Evolutionary conservation across 179 eudicot species (phyloP).

Genomic region (Amaranthus tricolor): DNA sequence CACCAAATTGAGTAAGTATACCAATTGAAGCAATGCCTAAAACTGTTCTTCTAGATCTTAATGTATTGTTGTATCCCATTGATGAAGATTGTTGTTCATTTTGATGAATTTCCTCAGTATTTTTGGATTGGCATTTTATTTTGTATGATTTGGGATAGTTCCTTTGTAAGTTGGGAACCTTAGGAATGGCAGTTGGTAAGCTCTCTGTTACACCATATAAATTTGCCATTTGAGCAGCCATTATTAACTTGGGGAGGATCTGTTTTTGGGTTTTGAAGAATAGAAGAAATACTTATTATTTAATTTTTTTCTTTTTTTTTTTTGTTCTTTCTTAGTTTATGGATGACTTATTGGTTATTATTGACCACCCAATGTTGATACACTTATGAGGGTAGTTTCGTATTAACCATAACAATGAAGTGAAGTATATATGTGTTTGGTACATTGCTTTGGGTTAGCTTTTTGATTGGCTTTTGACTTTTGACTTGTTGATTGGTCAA

Average conservation of each 20-base stretch:
- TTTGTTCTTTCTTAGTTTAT: neutral
- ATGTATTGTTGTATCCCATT: conserved; percentile 12
- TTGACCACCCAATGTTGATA: conserved; percentile 44
- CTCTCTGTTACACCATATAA: conserved; percentile 47
- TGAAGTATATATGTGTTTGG: too few relatives aligned
- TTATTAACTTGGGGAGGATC: conserved; percentile 13
- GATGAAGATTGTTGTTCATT: conserved; percentile 15
- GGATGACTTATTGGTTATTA: conserved; percentile 26
- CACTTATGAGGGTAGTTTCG: conserved; percentile 30
- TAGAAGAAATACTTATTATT: neutral
- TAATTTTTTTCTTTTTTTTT: neutral
- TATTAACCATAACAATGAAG: neutral
- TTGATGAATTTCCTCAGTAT: conserved; percentile 19
- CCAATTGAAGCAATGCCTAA: conserved; percentile 55
- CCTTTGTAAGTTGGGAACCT: conserved; percentile 23
- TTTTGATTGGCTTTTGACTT: too few relatives aligned
- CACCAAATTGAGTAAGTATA: conserved; percentile 34
- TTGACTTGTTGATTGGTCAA: too few relatives aligned
- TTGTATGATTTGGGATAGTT: conserved; percentile 23
- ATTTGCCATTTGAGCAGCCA: conserved; percentile 57
- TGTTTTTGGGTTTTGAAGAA: conserved; percentile 10
- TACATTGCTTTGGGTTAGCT: too few relatives aligned
- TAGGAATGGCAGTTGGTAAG: conserved; percentile 26
- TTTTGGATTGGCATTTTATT: conserved; percentile 29
- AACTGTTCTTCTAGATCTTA: conserved; percentile 54